Percentiles rank a stretch among this genome's conserved stretches.
Evolutionary conservation across 192 early-diverging fungal genomes (phyloP).

Genomic region (Coemansia sp.): DNA sequence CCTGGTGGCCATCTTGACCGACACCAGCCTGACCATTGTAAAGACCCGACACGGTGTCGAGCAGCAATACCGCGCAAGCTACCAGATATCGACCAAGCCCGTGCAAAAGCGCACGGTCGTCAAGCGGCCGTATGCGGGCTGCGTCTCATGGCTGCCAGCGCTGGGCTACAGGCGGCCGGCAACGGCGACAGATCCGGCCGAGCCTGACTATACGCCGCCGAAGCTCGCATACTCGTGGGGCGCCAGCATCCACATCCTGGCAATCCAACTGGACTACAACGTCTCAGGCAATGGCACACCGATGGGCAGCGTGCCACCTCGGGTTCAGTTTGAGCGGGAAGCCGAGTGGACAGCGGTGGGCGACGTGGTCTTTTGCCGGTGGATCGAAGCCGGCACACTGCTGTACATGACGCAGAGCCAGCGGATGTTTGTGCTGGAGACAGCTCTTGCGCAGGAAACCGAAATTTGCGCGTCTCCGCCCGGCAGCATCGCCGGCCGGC

Average conservation of each 20-base stretch:
- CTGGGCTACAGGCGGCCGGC: slow-evolving; percentile 16
- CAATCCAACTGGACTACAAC: slow-evolving; percentile 18
- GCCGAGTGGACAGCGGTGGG: slow-evolving; percentile 34
- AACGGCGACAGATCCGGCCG: slow-evolving; percentile 24
- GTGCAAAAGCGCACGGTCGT: slow-evolving; percentile 12
- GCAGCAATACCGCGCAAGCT: slow-evolving; percentile 27
- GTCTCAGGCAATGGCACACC: slow-evolving; percentile 33
- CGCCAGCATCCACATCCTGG: slow-evolving; percentile 9
- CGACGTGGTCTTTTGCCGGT: slow-evolving; percentile 46
- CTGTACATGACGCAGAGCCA: slow-evolving; percentile 47
- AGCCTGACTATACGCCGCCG: slow-evolving; percentile 12
- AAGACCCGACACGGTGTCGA: slow-evolving; percentile 28
- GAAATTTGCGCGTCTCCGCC: slow-evolving; percentile 36
- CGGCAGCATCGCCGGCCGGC: slow-evolving; percentile 24
- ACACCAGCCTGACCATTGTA: slow-evolving; percentile 15
- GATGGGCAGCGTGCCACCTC: slow-evolving; percentile 7
- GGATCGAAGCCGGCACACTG: slow-evolving; percentile 30
- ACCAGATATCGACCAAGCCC: background rate
- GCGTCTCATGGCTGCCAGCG: slow-evolving; percentile 44
- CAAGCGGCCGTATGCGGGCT: slow-evolving; percentile 39
- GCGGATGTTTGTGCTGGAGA: slow-evolving; percentile 46
- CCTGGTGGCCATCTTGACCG: slow-evolving; percentile 39
- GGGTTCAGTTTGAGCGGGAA: slow-evolving; percentile 18
- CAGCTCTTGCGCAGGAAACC: slow-evolving; percentile 22
- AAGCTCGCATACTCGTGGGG: slow-evolving; percentile 43